A percentile compares a stretch with the other conserved stretches of the same genome.
Conservation (phyloP, 225 moss, liverwort and hornwort genomes). For the Marchantia polymorpha region DNA sequence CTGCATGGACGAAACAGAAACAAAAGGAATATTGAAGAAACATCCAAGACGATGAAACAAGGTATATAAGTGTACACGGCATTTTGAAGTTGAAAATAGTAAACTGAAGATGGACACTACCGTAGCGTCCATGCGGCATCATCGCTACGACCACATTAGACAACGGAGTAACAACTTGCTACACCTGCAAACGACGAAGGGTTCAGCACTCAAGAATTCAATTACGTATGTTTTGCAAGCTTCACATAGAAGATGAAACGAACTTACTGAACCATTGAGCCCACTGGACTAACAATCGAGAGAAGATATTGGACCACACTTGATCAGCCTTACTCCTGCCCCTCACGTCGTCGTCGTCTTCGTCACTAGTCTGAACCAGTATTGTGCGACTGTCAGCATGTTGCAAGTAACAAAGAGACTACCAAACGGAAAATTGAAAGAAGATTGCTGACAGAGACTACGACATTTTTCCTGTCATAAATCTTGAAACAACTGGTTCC, state of each 20-base stretch:
- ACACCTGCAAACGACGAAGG: not conserved
- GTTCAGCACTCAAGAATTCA: not conserved
- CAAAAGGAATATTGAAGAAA: not conserved
- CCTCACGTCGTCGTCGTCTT: constrained; percentile 52
- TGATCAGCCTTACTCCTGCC: constrained; percentile 57
- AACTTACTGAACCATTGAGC: constrained; percentile 92
- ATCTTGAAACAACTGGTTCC: not conserved
- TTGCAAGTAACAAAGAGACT: too few species aligned
- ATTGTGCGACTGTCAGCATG: not conserved
- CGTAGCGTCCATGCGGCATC: not conserved
- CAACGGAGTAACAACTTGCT: not conserved
- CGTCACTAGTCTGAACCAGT: constrained; percentile 49
- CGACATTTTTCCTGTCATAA: not conserved
- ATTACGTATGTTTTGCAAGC: not conserved
- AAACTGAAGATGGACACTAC: not conserved
- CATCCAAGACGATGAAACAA: not conserved
- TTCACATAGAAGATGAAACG: constrained; percentile 1
- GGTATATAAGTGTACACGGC: not conserved
- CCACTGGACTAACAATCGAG: constrained; percentile 85
- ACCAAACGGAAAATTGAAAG: too few species aligned
- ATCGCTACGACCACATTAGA: not conserved
- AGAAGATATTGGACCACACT: constrained; percentile 80
- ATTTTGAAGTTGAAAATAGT: not conserved
- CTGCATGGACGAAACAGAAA: constrained; percentile 33
- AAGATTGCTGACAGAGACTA: not conserved